Percentiles rank a stretch among this genome's conserved stretches.
Evolutionary conservation across 78 protist genomes (phyloP).

Genomic region (Capsaspora owczarzaki): DNA sequence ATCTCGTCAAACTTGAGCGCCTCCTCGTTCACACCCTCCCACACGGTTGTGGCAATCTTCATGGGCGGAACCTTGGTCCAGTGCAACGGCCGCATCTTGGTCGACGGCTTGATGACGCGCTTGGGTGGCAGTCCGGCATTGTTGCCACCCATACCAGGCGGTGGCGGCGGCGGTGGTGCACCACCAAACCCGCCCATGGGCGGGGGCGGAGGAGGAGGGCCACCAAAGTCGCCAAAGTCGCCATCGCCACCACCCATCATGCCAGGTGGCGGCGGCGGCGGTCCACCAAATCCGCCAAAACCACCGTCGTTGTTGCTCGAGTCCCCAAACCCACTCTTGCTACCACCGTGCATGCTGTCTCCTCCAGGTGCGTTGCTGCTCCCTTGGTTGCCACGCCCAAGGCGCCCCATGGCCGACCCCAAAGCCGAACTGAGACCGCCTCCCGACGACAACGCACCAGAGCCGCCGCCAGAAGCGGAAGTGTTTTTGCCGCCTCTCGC

Average conservation of each 20-base stretch:
- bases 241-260: neutral
- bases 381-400: too few relatives aligned
- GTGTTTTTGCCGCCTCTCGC: too few relatives aligned
- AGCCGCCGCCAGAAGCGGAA: too few relatives aligned
- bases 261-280: constrained; percentile 2
- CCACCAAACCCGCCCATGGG: neutral
- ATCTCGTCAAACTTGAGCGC: neutral
- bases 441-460: too few relatives aligned
- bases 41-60: neutral
- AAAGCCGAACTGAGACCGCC: too few relatives aligned
- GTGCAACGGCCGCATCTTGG: constrained; percentile 3
- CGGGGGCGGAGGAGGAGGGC: neutral
- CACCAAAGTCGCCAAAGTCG: neutral
- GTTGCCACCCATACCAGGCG: neutral
- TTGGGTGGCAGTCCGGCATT: neutral
- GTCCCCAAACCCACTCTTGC: too few relatives aligned
- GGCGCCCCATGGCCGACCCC: too few relatives aligned
- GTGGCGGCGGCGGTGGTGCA: neutral
- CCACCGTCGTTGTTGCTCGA: too few relatives aligned
- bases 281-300: neutral
- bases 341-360: too few relatives aligned
- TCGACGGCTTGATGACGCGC: neutral
- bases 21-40: neutral
- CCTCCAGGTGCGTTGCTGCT: too few relatives aligned
- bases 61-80: neutral